Conservation (phyloP, 2,329 filamentous ascomycete genomes). For the Emmonsia crescens region DNA sequence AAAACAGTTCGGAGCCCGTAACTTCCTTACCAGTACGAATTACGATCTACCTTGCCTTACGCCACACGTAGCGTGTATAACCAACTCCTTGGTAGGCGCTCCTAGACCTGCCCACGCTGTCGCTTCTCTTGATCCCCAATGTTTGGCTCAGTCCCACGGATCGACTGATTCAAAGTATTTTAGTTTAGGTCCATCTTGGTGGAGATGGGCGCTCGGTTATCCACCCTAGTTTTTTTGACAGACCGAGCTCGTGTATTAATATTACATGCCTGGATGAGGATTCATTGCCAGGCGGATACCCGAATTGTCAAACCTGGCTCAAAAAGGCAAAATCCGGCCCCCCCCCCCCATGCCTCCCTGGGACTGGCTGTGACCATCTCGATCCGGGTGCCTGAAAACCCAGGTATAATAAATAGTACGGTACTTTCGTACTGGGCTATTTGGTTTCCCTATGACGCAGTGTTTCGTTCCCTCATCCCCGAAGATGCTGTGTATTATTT, state of each 20-base stretch:
- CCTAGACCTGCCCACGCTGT: background rate
- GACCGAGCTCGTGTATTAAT: background rate
- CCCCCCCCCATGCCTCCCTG: background rate
- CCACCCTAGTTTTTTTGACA: background rate
- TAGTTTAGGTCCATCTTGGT: background rate
- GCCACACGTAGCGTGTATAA: background rate
- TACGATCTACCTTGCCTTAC: slow-evolving; percentile 1
- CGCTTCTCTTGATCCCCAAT: background rate
- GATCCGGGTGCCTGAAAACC: slow-evolving; percentile 1
- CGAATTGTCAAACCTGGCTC: background rate
- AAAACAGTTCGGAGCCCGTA: background rate
- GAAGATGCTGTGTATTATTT: background rate
- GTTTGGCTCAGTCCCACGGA: background rate
- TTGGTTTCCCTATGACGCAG: slow-evolving; percentile 2
- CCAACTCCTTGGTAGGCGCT: background rate
- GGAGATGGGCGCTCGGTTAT: background rate
- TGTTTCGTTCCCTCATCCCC: background rate
- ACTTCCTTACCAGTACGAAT: background rate
- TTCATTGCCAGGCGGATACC: background rate
- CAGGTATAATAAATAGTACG: background rate
- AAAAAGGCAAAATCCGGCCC: background rate
- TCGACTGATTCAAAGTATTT: background rate
- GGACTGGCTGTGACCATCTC: background rate
- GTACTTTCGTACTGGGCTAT: background rate
- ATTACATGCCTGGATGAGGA: background rate